Conservation (phyloP, 192 early-diverging fungal genomes). For the Podila epicladia region DNA sequence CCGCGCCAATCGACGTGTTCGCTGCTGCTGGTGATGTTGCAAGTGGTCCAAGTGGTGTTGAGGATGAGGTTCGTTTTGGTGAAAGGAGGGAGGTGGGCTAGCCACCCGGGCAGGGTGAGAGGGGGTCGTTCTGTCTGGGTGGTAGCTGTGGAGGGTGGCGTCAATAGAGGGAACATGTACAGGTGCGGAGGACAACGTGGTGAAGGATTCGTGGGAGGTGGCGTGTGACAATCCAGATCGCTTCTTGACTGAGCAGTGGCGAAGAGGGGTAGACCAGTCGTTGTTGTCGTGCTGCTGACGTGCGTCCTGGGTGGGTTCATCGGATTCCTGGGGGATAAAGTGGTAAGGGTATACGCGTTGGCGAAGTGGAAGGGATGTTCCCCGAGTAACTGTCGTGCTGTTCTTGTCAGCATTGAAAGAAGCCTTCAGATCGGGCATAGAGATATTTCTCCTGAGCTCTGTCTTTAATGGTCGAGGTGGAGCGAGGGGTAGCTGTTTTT, state of each 20-base stretch:
- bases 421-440: background rate
- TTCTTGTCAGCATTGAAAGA: background rate
- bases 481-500: background rate
- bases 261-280: background rate
- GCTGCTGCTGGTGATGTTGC: slow-evolving; percentile 1
- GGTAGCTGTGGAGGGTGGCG: background rate
- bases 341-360: slow-evolving; percentile 1
- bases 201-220: background rate
- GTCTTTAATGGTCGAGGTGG: background rate
- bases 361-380: background rate
- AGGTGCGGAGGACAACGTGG: background rate
- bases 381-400: background rate
- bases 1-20: slow-evolving; percentile 5
- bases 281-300: background rate
- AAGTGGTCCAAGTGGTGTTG: background rate
- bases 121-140: background rate
- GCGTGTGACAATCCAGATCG: background rate
- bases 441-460: background rate
- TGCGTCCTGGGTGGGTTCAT: background rate
- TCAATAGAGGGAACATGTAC: background rate
- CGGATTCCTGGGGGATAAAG: background rate
- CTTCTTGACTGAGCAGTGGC: background rate
- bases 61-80: background rate
- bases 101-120: background rate
- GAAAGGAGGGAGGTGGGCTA: background rate